Evolutionary conservation across 352 stramenopile genomes (phyloP).

Genomic region (Phytophthora sansomeana): DNA sequence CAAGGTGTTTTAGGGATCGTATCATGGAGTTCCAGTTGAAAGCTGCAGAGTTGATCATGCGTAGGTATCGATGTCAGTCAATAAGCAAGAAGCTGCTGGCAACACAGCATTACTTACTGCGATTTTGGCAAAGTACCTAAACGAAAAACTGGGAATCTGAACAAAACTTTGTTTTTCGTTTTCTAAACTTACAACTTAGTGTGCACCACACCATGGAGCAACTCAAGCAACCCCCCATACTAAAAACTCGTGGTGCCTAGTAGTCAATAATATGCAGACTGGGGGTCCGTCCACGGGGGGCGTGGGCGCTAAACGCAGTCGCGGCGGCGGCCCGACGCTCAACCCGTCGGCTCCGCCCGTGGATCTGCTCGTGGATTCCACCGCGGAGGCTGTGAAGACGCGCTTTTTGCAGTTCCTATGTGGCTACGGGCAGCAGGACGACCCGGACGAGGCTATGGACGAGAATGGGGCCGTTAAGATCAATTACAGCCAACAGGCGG

Average conservation of each 20-base stretch:
- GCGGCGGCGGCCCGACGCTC: constrained; percentile 46
- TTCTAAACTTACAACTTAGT: not conserved
- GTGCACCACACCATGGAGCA: not conserved
- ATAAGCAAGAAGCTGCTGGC: too few relatives aligned
- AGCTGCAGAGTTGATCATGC: too few relatives aligned
- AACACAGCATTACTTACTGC: too few relatives aligned
- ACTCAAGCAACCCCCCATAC: not conserved
- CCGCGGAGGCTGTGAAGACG: constrained; percentile 82
- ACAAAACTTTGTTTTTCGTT: too few relatives aligned
- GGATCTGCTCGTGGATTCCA: constrained; percentile 73
- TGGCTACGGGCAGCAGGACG: constrained; percentile 67
- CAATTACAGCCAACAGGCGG: constrained; percentile 86
- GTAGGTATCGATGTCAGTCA: too few relatives aligned
- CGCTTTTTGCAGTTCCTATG: constrained; percentile 88
- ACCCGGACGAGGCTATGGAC: constrained; percentile 19
- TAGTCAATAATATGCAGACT: constrained; percentile 15
- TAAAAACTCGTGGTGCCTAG: too few relatives aligned
- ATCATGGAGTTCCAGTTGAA: too few relatives aligned
- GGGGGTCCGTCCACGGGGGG: constrained; percentile 2
- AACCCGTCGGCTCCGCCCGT: constrained; percentile 50
- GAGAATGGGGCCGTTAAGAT: constrained; percentile 39
- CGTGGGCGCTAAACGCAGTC: constrained; percentile 49
- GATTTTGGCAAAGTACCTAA: too few relatives aligned
- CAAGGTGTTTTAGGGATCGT: too few relatives aligned
- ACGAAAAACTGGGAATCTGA: too few relatives aligned